Evolutionary conservation across 2,329 filamentous ascomycete genomes (phyloP).

Genomic region (Fusarium dlaminii): DNA sequence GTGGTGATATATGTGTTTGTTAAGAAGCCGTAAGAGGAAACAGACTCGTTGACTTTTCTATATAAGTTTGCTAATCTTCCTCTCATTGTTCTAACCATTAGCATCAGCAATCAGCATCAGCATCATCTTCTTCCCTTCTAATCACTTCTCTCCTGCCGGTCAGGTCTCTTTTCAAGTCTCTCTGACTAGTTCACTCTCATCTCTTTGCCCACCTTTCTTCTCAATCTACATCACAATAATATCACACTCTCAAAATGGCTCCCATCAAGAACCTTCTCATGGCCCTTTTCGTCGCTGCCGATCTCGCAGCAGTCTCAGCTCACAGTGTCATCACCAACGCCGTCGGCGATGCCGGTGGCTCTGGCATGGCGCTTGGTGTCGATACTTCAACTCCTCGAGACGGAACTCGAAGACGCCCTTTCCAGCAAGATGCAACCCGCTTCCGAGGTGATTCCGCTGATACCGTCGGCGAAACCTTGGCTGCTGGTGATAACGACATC

Average conservation of each 20-base stretch:
- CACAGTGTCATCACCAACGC: slow-evolving; percentile 40
- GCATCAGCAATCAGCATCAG: background rate
- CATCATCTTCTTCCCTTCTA: background rate
- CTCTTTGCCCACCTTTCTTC: background rate
- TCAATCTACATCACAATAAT: background rate
- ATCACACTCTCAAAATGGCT: background rate
- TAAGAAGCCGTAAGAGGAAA: background rate
- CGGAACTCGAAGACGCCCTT: slow-evolving; percentile 67
- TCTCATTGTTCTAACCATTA: background rate
- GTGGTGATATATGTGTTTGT: background rate
- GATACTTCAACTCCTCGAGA: slow-evolving; percentile 68
- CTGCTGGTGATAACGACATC: background rate
- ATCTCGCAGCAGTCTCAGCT: background rate
- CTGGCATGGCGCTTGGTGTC: slow-evolving; percentile 61
- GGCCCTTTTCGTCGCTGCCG: slow-evolving; percentile 10
- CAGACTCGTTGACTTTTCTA: background rate
- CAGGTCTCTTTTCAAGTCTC: background rate
- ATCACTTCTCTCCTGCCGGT: slow-evolving; percentile 6
- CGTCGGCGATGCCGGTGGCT: slow-evolving; percentile 65
- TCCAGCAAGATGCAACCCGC: slow-evolving; percentile 67
- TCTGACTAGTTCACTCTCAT: background rate
- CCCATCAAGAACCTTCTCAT: slow-evolving; percentile 7
- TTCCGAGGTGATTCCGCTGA: background rate
- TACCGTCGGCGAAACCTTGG: background rate
- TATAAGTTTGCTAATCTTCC: background rate